A percentile compares a stretch with the other conserved stretches of the same genome.
Conservation (phyloP, 106 monocot genomes). For the Allium fistulosum region DNA sequence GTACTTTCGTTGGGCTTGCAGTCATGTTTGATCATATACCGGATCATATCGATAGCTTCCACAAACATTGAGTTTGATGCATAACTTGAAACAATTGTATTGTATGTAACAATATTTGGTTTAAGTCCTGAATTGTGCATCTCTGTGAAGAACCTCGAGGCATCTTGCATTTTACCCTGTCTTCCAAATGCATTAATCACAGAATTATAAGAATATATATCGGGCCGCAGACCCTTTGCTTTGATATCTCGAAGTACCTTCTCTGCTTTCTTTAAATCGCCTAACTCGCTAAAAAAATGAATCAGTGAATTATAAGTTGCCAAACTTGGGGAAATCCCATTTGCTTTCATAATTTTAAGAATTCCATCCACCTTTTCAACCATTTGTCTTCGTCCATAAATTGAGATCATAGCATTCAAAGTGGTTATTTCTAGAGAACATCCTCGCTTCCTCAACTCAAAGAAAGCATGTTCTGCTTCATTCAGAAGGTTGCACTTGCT, state of each 20-base stretch:
- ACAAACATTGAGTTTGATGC: constrained; percentile 76
- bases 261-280: constrained; percentile 69
- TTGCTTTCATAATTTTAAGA: constrained; percentile 59
- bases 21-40: constrained; percentile 65
- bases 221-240: constrained; percentile 53
- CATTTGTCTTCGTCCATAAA: constrained; percentile 83
- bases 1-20: constrained; percentile 89
- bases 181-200: constrained; percentile 88
- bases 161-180: constrained; percentile 70
- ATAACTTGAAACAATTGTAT: constrained; percentile 80
- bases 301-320: constrained; percentile 86
- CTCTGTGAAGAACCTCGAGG: constrained; percentile 81
- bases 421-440: constrained; percentile 74
- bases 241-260: constrained; percentile 60
- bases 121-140: constrained; percentile 61
- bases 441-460: constrained; percentile 62
- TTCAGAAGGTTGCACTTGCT: constrained; percentile 77
- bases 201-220: constrained; percentile 86
- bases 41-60: constrained; percentile 74
- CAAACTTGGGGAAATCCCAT: constrained; percentile 59
- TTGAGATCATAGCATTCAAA: constrained; percentile 91
- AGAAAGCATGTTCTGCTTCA: constrained; percentile 68
- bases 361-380: constrained; percentile 70
- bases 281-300: constrained; percentile 64
- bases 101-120: constrained; percentile 90